Evolutionary conservation across 2,329 filamentous ascomycete genomes (phyloP).

Genomic region (Penicillium corylophilum): DNA sequence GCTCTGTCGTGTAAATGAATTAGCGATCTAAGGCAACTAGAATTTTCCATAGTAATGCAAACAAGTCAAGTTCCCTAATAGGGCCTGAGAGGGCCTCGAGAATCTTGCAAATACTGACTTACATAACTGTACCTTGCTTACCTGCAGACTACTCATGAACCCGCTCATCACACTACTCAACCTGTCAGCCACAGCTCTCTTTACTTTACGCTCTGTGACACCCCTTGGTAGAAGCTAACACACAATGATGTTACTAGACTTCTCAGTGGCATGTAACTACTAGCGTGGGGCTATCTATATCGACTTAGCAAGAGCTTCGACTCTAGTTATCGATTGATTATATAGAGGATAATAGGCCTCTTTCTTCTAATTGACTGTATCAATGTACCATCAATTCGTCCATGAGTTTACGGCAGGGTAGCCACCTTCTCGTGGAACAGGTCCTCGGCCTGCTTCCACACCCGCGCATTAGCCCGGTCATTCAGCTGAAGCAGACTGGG

Average conservation of each 20-base stretch:
- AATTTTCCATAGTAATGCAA: background rate
- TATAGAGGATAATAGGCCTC: too few species aligned
- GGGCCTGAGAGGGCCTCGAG: background rate
- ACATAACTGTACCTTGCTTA: too few species aligned
- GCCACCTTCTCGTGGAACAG: slow-evolving; percentile 80
- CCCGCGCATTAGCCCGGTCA: slow-evolving; percentile 65
- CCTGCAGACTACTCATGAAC: too few species aligned
- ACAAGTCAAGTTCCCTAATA: background rate
- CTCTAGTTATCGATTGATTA: too few species aligned
- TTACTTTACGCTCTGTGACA: too few species aligned
- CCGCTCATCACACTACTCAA: too few species aligned
- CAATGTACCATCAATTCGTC: slow-evolving; percentile 16
- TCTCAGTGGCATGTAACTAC: slow-evolving; percentile 12
- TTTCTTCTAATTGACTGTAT: too few species aligned
- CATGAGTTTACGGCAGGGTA: slow-evolving; percentile 54
- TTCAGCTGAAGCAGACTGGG: slow-evolving; percentile 76
- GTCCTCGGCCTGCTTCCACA: slow-evolving; percentile 85
- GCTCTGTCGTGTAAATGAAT: background rate
- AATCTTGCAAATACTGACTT: background rate
- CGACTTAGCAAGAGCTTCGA: too few species aligned
- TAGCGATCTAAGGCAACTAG: background rate
- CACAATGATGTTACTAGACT: slow-evolving; percentile 4
- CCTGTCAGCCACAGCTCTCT: too few species aligned
- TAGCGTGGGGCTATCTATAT: too few species aligned
- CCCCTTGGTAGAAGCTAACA: slow-evolving; percentile 11